These are phyloP conservation scores for Dalbergia cochinchinensis DNA, from an alignment of 306 rosid genomes.

Conservation along the genomic window DNA sequence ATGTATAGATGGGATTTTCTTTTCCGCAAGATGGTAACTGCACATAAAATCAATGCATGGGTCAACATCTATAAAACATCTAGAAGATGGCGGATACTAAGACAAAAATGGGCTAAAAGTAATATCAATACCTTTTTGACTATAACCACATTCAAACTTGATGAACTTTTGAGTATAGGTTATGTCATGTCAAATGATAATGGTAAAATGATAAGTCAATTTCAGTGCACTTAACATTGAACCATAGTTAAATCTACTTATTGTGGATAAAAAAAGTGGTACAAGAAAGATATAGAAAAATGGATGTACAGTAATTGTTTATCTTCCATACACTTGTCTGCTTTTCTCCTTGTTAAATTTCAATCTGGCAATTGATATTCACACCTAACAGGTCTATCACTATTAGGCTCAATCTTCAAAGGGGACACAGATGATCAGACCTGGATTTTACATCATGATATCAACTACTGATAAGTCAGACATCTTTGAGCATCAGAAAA, in stretches of 20 bases:
- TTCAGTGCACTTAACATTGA: background rate
- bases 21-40: conserved; percentile 98
- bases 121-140: conserved; percentile 19
- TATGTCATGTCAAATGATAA: background rate
- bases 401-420: background rate
- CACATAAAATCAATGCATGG: conserved; percentile 41
- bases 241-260: background rate
- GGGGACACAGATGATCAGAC: background rate
- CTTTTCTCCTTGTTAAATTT: background rate
- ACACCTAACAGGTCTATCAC: background rate
- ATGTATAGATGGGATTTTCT: conserved; percentile 90
- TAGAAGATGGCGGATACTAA: conserved; percentile 9
- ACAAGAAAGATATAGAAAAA: background rate
- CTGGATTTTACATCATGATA: background rate
- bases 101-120: background rate
- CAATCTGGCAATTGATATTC: background rate
- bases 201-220: background rate
- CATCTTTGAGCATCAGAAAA: conserved; percentile 11
- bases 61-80: conserved; percentile 40
- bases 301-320: background rate
- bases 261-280: background rate
- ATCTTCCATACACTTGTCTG: background rate
- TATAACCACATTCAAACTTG: conserved; percentile 20
- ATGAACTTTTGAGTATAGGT: background rate
- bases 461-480: conserved; percentile 26